These are phyloP conservation scores for Rhododendron vialii DNA, from an alignment of 148 eudicot genomes.

Conservation along the genomic window DNA sequence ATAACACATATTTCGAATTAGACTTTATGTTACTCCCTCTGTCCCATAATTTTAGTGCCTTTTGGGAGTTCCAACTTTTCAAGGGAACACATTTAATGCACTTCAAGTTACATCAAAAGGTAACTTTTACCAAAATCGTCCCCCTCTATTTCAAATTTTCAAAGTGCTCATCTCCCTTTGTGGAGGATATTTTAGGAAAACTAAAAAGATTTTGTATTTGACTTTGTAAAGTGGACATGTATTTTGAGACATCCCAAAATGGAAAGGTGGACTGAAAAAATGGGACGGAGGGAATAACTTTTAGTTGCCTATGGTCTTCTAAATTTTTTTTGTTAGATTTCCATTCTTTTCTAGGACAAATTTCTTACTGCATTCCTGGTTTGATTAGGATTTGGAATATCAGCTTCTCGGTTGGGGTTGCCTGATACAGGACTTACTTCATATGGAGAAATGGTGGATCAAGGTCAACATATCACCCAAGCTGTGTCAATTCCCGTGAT, in stretches of 20 bases:
- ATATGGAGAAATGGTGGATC: constrained; percentile 94
- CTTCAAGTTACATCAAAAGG: too few species aligned
- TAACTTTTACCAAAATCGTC: too few species aligned
- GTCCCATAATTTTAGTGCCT: too few species aligned
- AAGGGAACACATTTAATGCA: too few species aligned
- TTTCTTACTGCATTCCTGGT: constrained; percentile 4
- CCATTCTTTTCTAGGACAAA: neutral
- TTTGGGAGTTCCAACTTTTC: too few species aligned
- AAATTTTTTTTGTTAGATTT: neutral
- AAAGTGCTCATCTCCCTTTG: too few species aligned
- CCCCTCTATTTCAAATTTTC: too few species aligned
- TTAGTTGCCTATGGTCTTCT: neutral
- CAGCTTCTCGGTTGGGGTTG: constrained; percentile 86
- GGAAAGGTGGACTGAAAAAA: too few species aligned
- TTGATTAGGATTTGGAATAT: constrained; percentile 76
- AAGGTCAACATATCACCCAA: constrained; percentile 74
- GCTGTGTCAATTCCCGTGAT: constrained; percentile 90
- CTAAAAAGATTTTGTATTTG: too few species aligned
- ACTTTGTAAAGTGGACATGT: too few species aligned
- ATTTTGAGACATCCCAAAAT: too few species aligned
- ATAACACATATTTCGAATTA: neutral
- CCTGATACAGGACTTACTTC: constrained; percentile 91
- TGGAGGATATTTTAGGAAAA: too few species aligned
- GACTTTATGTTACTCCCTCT: neutral
- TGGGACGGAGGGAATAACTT: neutral